phyloP scores from a whole-genome alignment of 116 monocot species.

The Iris pallida region DNA sequence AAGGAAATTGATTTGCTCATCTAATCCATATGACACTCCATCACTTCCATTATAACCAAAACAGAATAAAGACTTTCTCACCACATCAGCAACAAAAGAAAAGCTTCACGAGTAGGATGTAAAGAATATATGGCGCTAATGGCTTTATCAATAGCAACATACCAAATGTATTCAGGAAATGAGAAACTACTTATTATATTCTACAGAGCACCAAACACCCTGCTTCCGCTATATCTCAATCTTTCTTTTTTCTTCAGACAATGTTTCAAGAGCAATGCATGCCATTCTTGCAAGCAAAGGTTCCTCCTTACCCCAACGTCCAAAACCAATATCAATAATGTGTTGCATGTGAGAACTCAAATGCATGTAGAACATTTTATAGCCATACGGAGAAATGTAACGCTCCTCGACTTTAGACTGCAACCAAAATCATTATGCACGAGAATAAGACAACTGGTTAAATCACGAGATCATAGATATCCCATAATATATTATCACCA shows the following conservation, averaged over 20 bases:
- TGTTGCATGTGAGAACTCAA: conserved; percentile 59
- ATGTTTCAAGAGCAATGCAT: conserved; percentile 62
- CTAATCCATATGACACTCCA: conserved; percentile 11
- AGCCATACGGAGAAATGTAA: conserved; percentile 74
- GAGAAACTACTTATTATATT: conserved; percentile 46
- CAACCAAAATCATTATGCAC: background rate
- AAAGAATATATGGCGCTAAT: conserved; percentile 55
- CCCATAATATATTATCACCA: no score
- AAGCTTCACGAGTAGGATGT: conserved; percentile 67
- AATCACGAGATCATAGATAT: no score
- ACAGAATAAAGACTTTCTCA: conserved; percentile 42
- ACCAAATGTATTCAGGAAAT: conserved; percentile 74
- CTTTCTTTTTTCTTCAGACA: conserved; percentile 67
- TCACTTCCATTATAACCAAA: conserved; percentile 18
- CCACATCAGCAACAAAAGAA: conserved; percentile 40
- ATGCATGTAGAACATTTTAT: conserved; percentile 58
- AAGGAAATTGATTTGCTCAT: conserved; percentile 13
- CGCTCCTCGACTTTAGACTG: conserved; percentile 66
- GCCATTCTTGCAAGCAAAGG: conserved; percentile 80
- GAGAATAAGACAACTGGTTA: no score
- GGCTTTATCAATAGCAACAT: conserved; percentile 68
- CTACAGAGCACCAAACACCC: conserved; percentile 45
- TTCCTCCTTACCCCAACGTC: conserved; percentile 80
- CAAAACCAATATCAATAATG: conserved; percentile 87
- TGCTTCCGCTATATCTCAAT: conserved; percentile 29